Conservation (phyloP, 73 alveolate genomes). For the Stentor roeselii region DNA sequence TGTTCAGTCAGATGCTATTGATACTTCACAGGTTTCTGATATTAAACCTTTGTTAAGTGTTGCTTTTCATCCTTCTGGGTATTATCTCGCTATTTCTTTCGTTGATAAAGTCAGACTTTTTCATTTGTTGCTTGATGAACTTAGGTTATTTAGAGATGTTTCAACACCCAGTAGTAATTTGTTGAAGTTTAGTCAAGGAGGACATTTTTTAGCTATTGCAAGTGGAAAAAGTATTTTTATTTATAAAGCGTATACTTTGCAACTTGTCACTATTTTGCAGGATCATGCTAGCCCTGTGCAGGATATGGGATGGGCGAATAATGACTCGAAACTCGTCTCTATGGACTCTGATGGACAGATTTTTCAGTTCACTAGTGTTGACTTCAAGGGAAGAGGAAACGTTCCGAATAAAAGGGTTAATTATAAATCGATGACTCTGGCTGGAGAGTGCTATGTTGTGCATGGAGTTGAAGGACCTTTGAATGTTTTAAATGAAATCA, state of each 20-base stretch:
- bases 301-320: constrained; percentile 62
- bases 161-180: constrained; percentile 68
- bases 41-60: constrained; percentile 76
- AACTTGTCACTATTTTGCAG: constrained; percentile 59
- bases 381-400: constrained; percentile 12
- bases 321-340: constrained; percentile 65
- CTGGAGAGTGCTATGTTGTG: neutral
- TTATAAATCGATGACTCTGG: neutral
- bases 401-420: constrained; percentile 3
- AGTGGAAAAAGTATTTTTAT: constrained; percentile 76
- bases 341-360: constrained; percentile 80
- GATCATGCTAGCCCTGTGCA: constrained; percentile 68
- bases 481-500: neutral
- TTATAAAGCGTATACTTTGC: constrained; percentile 89
- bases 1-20: constrained; percentile 74
- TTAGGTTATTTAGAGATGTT: constrained; percentile 82
- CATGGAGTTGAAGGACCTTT: neutral
- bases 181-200: constrained; percentile 91
- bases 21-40: constrained; percentile 48
- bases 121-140: constrained; percentile 92
- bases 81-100: constrained; percentile 96
- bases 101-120: constrained; percentile 93
- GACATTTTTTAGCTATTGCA: constrained; percentile 89
- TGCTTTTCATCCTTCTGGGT: constrained; percentile 99
- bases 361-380: constrained; percentile 31